phyloP scores from a whole-genome alignment of 2,329 filamentous ascomycete species.

The Chrysosporium queenslandicum region DNA sequence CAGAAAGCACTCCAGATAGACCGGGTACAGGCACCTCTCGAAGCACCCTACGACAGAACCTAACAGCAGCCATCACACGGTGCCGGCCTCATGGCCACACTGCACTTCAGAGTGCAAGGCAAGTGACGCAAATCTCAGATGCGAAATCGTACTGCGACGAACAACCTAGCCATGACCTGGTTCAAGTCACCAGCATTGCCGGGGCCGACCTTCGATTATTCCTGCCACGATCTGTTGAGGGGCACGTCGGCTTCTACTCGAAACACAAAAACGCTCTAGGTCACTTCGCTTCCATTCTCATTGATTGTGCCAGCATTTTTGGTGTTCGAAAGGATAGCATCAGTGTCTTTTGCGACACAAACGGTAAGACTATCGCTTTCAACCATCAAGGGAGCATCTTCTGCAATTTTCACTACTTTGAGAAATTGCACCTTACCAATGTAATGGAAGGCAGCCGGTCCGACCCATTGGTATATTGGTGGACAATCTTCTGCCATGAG shows the following conservation, averaged over 20 bases:
- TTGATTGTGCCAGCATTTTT: constrained; percentile 63
- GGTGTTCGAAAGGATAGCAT: constrained; percentile 56
- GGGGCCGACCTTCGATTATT: constrained; percentile 66
- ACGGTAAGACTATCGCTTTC: constrained; percentile 79
- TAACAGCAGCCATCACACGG: constrained; percentile 67
- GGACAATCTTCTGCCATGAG: constrained; percentile 90
- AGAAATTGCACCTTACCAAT: constrained; percentile 59
- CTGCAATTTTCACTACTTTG: constrained; percentile 83
- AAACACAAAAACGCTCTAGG: constrained; percentile 54
- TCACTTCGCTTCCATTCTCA: constrained; percentile 57
- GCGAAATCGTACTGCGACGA: constrained; percentile 79
- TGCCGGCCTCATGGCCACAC: constrained; percentile 67
- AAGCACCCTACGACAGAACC: constrained; percentile 38
- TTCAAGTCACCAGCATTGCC: constrained; percentile 42
- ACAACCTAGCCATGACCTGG: constrained; percentile 61
- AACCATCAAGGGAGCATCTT: constrained; percentile 81
- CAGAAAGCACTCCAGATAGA: constrained; percentile 19
- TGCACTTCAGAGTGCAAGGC: constrained; percentile 60
- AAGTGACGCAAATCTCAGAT: constrained; percentile 65
- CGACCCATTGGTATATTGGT: constrained; percentile 79
- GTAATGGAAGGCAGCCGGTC: constrained; percentile 40
- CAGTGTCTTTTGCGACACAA: constrained; percentile 78
- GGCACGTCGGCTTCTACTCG: constrained; percentile 50
- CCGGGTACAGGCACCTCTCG: constrained; percentile 27
- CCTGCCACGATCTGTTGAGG: constrained; percentile 41